These are phyloP conservation scores for Alternaria brassicae DNA, from an alignment of 2,329 filamentous ascomycete genomes.

Conservation along the genomic window DNA sequence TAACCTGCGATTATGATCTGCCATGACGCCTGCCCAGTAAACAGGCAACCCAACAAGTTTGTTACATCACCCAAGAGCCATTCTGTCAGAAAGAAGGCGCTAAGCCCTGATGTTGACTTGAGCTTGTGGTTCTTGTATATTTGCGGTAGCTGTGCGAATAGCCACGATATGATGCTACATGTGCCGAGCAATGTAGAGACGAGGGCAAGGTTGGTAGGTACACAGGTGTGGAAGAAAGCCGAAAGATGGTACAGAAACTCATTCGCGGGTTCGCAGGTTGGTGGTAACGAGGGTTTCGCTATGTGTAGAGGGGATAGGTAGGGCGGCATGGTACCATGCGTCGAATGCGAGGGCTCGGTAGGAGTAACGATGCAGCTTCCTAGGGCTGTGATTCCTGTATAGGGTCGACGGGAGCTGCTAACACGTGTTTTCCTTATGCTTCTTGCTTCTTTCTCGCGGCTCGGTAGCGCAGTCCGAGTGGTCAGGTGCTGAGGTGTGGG, in stretches of 20 bases:
- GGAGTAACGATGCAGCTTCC: slow-evolving; percentile 5
- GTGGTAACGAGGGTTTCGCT: slow-evolving; percentile 57
- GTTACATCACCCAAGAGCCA: slow-evolving; percentile 71
- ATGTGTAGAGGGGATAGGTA: slow-evolving; percentile 43
- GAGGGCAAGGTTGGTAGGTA: slow-evolving; percentile 69
- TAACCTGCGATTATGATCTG: slow-evolving; percentile 70
- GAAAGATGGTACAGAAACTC: slow-evolving; percentile 65
- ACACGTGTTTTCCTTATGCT: background rate
- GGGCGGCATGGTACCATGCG: slow-evolving; percentile 46
- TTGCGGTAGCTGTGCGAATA: slow-evolving; percentile 73
- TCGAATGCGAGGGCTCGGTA: slow-evolving; percentile 18
- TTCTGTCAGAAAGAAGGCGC: slow-evolving; percentile 69
- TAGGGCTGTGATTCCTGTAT: background rate
- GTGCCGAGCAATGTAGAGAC: slow-evolving; percentile 67
- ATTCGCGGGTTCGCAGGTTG: slow-evolving; percentile 66
- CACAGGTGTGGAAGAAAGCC: slow-evolving; percentile 66
- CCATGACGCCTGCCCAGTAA: slow-evolving; percentile 70
- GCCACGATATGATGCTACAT: slow-evolving; percentile 70
- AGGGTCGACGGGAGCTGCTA: background rate
- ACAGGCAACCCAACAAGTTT: slow-evolving; percentile 68
- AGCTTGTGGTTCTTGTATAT: slow-evolving; percentile 72
- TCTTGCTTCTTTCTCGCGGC: slow-evolving; percentile 7
- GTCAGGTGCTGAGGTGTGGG: slow-evolving; percentile 43
- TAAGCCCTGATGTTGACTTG: slow-evolving; percentile 69
- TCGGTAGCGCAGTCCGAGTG: slow-evolving; percentile 5